These are phyloP conservation scores for Eucalyptus viminalis DNA, from an alignment of 345 rosid genomes.

Conservation along the genomic window DNA sequence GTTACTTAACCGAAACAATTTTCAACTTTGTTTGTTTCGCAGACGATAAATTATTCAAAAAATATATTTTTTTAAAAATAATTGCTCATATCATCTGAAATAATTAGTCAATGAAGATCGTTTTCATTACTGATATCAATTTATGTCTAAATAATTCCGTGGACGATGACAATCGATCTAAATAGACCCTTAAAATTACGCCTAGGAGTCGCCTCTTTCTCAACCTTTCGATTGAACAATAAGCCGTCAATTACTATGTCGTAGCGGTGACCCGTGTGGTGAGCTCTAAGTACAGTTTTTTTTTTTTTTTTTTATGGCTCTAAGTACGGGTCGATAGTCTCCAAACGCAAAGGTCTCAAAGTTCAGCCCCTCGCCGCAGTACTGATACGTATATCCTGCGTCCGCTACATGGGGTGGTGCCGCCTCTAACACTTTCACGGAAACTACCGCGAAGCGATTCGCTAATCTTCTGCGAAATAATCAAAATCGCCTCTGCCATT, in stretches of 20 bases:
- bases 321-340: too few relatives aligned
- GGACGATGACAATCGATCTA: accelerated
- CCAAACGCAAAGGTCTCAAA: background rate
- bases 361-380: accelerated
- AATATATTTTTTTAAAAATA: too few relatives aligned
- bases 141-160: too few relatives aligned
- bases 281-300: background rate
- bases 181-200: background rate
- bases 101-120: accelerated
- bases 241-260: background rate
- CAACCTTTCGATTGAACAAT: background rate
- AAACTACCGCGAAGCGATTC: background rate
- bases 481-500: background rate
- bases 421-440: background rate
- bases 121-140: accelerated
- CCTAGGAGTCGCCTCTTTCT: background rate
- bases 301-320: background rate
- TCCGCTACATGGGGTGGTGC: background rate
- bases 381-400: background rate
- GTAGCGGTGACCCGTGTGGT: background rate
- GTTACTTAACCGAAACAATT: background rate
- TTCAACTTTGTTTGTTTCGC: background rate
- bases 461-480: too few relatives aligned
- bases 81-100: accelerated
- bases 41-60: accelerated